A percentile compares a stretch with the other conserved stretches of the same genome.
phyloP scores from a whole-genome alignment of 2,329 filamentous ascomycete species.

The Colletotrichum tabaci region DNA sequence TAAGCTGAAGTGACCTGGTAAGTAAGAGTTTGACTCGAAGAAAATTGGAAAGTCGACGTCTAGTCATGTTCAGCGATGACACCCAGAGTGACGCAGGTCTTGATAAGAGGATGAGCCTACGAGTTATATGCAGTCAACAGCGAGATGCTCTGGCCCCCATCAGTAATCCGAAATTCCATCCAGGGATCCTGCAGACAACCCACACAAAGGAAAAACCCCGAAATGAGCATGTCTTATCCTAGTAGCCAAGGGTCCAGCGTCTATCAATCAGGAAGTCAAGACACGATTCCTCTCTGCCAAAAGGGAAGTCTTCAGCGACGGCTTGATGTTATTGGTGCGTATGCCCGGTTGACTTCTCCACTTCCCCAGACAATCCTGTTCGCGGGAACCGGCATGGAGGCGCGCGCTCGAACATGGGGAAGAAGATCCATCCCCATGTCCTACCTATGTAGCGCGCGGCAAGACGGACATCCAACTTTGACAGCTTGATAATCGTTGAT shows the following conservation, averaged over 20 bases:
- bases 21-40: too few species aligned
- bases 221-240: not conserved
- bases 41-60: too few species aligned
- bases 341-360: not conserved
- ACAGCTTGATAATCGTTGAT: too few species aligned
- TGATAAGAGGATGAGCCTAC: too few species aligned
- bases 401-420: not conserved
- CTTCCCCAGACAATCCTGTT: conserved; percentile 16
- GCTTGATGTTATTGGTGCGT: not conserved
- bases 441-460: not conserved
- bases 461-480: not conserved
- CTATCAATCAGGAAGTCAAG: too few species aligned
- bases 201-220: not conserved
- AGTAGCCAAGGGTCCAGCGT: not conserved
- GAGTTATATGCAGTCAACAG: too few species aligned
- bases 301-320: not conserved
- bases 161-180: too few species aligned
- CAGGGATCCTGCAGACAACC: not conserved
- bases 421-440: not conserved
- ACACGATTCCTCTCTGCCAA: not conserved
- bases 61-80: too few species aligned
- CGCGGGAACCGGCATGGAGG: not conserved
- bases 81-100: too few species aligned
- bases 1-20: too few species aligned
- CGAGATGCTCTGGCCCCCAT: too few species aligned